Evolutionary conservation across 164 flowering plant genomes (phyloP), one percentile per base, ranked within the genome.

Genomic region (Hamamelis virginiana): DNA sequence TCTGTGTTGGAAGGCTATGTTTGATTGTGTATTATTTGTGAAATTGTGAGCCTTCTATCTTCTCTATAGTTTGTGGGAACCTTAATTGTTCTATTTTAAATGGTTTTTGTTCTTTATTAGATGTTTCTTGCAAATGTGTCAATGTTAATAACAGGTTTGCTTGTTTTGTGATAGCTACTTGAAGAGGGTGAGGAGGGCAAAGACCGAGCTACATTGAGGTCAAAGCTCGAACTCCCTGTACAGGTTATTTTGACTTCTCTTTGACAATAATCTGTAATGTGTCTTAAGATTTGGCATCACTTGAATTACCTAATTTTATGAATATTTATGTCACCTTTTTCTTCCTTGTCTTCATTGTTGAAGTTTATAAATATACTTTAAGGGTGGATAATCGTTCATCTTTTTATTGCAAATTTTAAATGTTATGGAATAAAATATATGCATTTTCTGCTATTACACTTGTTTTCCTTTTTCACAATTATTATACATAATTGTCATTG

Each of bases 181-280:
- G 97, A 90, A 81, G 96, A 92, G 64, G 88, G 89, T 59, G 90
- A 86, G 66, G 94, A 88, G 59, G 96, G 92, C 68, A 90, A 80
- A 69, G 89, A 79, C 59, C 87, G 89, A 50, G 81, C 83, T n/a
- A 81, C 87, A 41, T 68, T 86, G 79, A 82, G 86, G 81, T 80
- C 94, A 70, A 92, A 90, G 84, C 96, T 92, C 74, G 97, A 92
- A 73, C 85, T 92, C 46, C 97, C 97, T 59, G 94, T 87, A 74
- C 97, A 92, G 97, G 97, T 92, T 59, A 51, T 75, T n/a, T 53
- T 43, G 26, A 18, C 46, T 28, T 74, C 33, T 28, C 14, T 52
- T 69, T 50, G 4, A 19, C 18, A 22, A 6, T 59, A 5, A 16
- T 18, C 4, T 15, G 28, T 46, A 6, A 38, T 12, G 59, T 38